phyloP scores from a whole-genome alignment of 257 asterid species.

The Salvia splendens region DNA sequence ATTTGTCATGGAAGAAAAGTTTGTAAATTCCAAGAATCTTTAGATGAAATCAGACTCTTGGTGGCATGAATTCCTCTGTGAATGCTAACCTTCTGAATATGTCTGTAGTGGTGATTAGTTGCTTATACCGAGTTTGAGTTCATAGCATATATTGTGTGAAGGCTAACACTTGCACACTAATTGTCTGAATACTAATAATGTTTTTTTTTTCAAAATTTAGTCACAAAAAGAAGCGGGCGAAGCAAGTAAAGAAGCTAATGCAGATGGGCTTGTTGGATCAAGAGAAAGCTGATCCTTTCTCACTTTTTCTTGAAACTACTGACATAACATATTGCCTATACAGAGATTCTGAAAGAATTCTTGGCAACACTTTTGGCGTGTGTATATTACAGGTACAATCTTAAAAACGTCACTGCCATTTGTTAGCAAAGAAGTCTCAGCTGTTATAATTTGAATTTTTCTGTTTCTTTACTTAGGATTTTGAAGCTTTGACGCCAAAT shows the following conservation, averaged over 20 bases:
- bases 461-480: slow-evolving; percentile 54
- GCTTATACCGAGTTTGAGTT: neutral
- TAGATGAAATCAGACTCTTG: neutral
- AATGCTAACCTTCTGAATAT: slow-evolving; percentile 2
- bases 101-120: slow-evolving; percentile 6
- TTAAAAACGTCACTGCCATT: neutral
- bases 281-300: slow-evolving; percentile 73
- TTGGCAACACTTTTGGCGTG: slow-evolving; percentile 99
- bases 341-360: slow-evolving; percentile 86
- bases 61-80: neutral
- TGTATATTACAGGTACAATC: slow-evolving; percentile 82
- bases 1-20: neutral
- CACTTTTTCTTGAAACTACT: slow-evolving; percentile 74
- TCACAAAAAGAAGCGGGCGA: slow-evolving; percentile 75
- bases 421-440: neutral
- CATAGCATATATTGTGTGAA: neutral
- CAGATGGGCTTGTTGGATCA: slow-evolving; percentile 71
- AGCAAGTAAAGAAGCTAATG: slow-evolving; percentile 76
- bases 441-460: slow-evolving; percentile 1
- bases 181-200: neutral
- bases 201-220: slow-evolving; percentile 39
- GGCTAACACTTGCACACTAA: neutral
- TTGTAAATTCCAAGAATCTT: neutral
- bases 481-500: slow-evolving; percentile 98
- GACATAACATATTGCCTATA: slow-evolving; percentile 82